Conservation (phyloP, 306 rosid genomes). For the Prunus mongolica region DNA sequence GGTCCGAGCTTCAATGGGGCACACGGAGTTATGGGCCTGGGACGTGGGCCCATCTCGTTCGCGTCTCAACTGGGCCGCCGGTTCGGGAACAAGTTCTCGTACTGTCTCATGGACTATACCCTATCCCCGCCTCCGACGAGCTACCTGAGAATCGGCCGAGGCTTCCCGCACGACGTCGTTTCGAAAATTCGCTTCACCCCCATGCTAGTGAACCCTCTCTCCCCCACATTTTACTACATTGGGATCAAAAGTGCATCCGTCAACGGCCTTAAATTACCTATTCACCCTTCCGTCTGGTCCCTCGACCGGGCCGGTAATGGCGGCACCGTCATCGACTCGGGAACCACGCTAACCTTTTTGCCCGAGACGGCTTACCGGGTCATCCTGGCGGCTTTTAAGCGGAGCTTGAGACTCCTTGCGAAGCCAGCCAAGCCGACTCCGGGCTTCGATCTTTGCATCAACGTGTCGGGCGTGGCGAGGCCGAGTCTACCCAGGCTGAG, state of each 20-base stretch:
- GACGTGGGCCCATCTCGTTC: slow-evolving; percentile 67
- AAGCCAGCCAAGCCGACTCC: slow-evolving; percentile 5
- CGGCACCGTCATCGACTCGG: slow-evolving; percentile 76
- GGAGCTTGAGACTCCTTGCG: slow-evolving; percentile 26
- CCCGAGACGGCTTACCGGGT: slow-evolving; percentile 47
- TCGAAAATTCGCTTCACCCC: slow-evolving; percentile 49
- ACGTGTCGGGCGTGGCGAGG: slow-evolving; percentile 34
- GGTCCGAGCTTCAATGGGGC: slow-evolving; percentile 62
- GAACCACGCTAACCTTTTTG: slow-evolving; percentile 59
- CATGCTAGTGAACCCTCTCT: slow-evolving; percentile 37
- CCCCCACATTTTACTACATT: slow-evolving; percentile 69
- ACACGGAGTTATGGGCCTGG: slow-evolving; percentile 78
- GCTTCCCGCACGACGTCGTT: slow-evolving; percentile 14
- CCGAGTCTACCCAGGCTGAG: slow-evolving; percentile 51
- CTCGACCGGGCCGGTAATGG: slow-evolving; percentile 54
- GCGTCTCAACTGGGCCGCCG: slow-evolving; percentile 54
- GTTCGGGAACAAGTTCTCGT: slow-evolving; percentile 66
- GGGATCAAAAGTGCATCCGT: slow-evolving; percentile 37
- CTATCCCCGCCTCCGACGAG: slow-evolving; percentile 71
- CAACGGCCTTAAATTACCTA: slow-evolving; percentile 35
- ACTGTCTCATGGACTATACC: slow-evolving; percentile 71
- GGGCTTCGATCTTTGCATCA: slow-evolving; percentile 68
- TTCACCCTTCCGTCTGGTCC: slow-evolving; percentile 50
- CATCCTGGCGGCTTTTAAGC: slow-evolving; percentile 39
- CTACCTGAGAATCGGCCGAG: slow-evolving; percentile 62